phyloP scores from a whole-genome alignment of 441 rosid genomes.

The Hura crepitans region DNA sequence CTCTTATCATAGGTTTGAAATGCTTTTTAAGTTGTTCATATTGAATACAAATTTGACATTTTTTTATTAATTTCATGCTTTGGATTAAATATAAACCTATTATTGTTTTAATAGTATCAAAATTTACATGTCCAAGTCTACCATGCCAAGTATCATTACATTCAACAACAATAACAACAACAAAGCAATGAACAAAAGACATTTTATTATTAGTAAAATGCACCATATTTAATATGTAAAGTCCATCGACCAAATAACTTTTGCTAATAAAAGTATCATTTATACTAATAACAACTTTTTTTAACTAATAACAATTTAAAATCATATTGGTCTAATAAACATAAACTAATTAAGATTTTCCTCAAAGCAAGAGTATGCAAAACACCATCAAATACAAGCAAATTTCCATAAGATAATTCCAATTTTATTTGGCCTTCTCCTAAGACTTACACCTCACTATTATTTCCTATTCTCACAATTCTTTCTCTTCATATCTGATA shows the following conservation, averaged over 20 bases:
- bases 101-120: background rate
- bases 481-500: background rate
- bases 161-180: slow-evolving; percentile 2
- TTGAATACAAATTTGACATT: slow-evolving; percentile 12
- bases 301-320: background rate
- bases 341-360: background rate
- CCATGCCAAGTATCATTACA: background rate
- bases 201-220: background rate
- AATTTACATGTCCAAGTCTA: slow-evolving; percentile 9
- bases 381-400: background rate
- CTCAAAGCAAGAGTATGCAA: background rate
- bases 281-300: background rate
- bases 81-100: slow-evolving; percentile 6
- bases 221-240: background rate
- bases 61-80: background rate
- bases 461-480: background rate
- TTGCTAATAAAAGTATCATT: background rate
- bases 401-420: background rate
- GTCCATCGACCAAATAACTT: background rate
- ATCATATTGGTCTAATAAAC: background rate
- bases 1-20: background rate
- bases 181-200: background rate
- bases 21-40: slow-evolving; percentile 2
- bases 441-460: background rate
- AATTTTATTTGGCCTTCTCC: background rate